A percentile compares a stretch with the other conserved stretches of the same genome.
Evolutionary conservation across 805 yeast species (phyloP).

Genomic region (Candida hispaniensis): DNA sequence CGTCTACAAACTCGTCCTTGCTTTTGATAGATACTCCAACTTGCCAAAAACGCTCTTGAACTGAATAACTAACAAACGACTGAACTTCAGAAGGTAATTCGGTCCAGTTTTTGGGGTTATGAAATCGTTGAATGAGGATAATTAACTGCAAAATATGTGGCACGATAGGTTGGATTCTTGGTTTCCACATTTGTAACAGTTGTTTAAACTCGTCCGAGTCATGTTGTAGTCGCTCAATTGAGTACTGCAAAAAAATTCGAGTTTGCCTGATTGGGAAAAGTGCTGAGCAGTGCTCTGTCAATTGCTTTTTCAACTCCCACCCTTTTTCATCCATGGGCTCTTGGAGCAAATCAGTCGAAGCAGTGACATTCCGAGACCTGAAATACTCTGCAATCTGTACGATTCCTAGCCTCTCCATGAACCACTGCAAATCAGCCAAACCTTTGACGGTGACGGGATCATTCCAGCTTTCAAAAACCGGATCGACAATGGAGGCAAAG

Average conservation of each 20-base stretch:
- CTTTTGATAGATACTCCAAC: slow-evolving; percentile 93
- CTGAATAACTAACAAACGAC: slow-evolving; percentile 78
- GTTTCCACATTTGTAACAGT: slow-evolving; percentile 75
- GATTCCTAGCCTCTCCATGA: slow-evolving; percentile 94
- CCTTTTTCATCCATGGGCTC: slow-evolving; percentile 90
- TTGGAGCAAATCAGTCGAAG: slow-evolving; percentile 59
- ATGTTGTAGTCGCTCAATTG: slow-evolving; percentile 81
- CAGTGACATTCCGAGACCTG: slow-evolving; percentile 67
- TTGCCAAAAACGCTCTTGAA: slow-evolving; percentile 96
- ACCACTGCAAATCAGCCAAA: slow-evolving; percentile 84
- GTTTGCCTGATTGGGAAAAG: slow-evolving; percentile 94
- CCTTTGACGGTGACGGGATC: slow-evolving; percentile 87
- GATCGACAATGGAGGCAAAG: slow-evolving; percentile 83
- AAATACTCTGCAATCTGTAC: slow-evolving; percentile 90
- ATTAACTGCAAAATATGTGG: slow-evolving; percentile 83
- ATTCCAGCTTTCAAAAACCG: slow-evolving; percentile 87
- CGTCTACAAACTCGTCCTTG: slow-evolving; percentile 87
- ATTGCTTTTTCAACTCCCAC: slow-evolving; percentile 54
- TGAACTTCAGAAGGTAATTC: slow-evolving; percentile 83
- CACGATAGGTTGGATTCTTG: slow-evolving; percentile 80
- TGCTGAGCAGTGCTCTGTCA: slow-evolving; percentile 87
- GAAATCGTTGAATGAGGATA: slow-evolving; percentile 87
- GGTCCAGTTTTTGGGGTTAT: slow-evolving; percentile 85
- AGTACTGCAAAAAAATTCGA: slow-evolving; percentile 86
- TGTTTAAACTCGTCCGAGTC: slow-evolving; percentile 62